phyloP scores from a whole-genome alignment of 73 alveolate species.

The Paramecium bursaria region DNA sequence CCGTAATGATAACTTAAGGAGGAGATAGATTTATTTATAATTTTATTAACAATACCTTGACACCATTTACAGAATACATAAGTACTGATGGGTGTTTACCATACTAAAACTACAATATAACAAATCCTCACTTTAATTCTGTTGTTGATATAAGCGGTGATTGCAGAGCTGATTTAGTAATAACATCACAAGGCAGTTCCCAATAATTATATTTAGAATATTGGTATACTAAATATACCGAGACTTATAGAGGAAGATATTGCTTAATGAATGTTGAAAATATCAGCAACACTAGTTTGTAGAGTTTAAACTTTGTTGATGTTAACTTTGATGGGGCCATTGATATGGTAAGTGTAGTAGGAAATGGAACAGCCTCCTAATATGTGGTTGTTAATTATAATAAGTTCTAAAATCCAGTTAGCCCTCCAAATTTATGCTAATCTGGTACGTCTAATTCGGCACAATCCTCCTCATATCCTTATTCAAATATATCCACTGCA shows the following conservation, averaged over 20 bases:
- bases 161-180: slow-evolving; percentile 68
- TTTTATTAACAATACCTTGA: too few relatives aligned
- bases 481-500: not conserved
- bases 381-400: slow-evolving; percentile 18
- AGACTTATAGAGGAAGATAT: slow-evolving; percentile 32
- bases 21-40: too few relatives aligned
- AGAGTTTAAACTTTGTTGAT: slow-evolving; percentile 46
- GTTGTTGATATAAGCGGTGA: slow-evolving; percentile 68
- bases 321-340: slow-evolving; percentile 57
- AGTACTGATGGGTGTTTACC: too few relatives aligned
- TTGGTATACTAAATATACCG: slow-evolving; percentile 61
- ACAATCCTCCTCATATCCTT: not conserved
- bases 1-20: slow-evolving; percentile 21
- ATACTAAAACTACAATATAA: too few relatives aligned
- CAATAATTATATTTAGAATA: slow-evolving; percentile 49
- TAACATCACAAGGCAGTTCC: too few relatives aligned
- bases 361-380: not conserved
- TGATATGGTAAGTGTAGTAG: slow-evolving; percentile 5
- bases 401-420: not conserved
- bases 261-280: slow-evolving; percentile 16
- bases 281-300: not conserved
- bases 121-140: slow-evolving; percentile 54
- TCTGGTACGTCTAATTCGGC: slow-evolving; percentile 1
- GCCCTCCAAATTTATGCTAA: slow-evolving; percentile 28
- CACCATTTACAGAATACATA: too few relatives aligned